Evolutionary conservation across 345 rosid genomes (phyloP).

Genomic region (Hirschfeldia incana): DNA sequence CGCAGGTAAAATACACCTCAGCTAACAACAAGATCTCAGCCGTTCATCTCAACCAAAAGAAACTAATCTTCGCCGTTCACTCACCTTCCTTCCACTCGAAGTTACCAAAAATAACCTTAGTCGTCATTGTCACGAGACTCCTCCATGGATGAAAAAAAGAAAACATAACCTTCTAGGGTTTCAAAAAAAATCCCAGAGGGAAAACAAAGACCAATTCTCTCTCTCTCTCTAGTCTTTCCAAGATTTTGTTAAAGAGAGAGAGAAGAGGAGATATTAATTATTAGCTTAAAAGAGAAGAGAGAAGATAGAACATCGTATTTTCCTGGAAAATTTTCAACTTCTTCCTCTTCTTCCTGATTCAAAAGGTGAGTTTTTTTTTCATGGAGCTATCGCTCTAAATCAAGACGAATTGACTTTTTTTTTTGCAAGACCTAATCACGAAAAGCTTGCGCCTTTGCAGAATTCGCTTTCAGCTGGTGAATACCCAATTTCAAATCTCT

Average conservation of each 20-base stretch:
- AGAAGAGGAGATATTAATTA: constrained; percentile 6
- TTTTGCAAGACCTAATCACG: constrained; percentile 4
- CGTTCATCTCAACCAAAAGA: constrained; percentile 2
- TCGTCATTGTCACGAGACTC: constrained; percentile 1
- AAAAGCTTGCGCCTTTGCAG: constrained; percentile 6
- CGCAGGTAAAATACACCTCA: constrained; percentile 33
- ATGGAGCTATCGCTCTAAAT: neutral
- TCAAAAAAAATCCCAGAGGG: constrained; percentile 15
- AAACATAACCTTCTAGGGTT: constrained; percentile 31
- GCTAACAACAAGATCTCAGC: constrained; percentile 14
- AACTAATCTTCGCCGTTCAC: constrained; percentile 7
- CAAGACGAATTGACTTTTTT: constrained; percentile 20
- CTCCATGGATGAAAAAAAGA: constrained; percentile 15
- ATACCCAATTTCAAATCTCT: neutral
- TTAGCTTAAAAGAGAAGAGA: neutral
- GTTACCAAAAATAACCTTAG: constrained; percentile 29
- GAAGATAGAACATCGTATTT: neutral
- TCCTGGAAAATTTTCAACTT: neutral
- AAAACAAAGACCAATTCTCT: constrained; percentile 1
- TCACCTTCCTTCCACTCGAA: constrained; percentile 11
- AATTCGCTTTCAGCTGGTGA: constrained; percentile 5
- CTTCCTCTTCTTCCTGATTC: constrained; percentile 16
- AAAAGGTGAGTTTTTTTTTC: constrained; percentile 22
- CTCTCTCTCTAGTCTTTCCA: constrained; percentile 6
- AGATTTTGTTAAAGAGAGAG: constrained; percentile 5